Evolutionary conservation across 1,284 basidiomycete genomes (phyloP).

Genomic region (Papiliotrema flavescens): DNA sequence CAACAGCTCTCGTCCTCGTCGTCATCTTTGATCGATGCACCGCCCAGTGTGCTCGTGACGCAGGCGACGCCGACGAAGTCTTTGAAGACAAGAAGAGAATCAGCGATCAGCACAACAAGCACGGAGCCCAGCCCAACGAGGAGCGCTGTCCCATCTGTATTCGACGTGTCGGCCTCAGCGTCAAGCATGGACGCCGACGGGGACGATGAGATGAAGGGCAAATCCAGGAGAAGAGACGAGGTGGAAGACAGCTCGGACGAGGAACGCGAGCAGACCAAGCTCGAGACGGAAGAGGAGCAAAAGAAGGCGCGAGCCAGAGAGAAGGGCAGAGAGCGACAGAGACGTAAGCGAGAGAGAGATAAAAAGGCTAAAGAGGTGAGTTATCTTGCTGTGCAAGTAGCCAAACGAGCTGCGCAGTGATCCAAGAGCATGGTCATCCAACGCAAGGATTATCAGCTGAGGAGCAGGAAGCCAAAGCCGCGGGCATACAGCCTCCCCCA

Average conservation of each 20-base stretch:
- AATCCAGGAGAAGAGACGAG: constrained; percentile 10
- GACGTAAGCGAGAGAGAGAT: constrained; percentile 30
- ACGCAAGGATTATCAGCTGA: neutral
- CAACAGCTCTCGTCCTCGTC: neutral
- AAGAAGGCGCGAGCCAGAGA: constrained; percentile 14
- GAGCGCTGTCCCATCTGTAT: neutral
- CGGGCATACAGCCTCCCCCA: neutral
- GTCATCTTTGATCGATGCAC: neutral
- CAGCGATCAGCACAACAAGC: neutral
- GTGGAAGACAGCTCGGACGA: neutral
- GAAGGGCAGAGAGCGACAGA: constrained; percentile 17
- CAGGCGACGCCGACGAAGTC: constrained; percentile 17
- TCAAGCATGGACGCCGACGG: neutral
- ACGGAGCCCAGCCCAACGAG: neutral
- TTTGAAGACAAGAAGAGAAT: neutral
- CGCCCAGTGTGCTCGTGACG: constrained; percentile 12
- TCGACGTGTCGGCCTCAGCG: neutral
- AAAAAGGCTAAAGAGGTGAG: constrained; percentile 27
- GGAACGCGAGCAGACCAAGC: neutral
- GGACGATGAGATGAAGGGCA: constrained; percentile 13
- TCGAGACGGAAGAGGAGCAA: constrained; percentile 3
- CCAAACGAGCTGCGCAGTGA: no score
- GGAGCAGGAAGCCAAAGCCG: constrained; percentile 7
- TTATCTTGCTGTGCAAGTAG: no score
- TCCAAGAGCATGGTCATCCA: neutral